Evolutionary conservation across 495 filamentous ascomycete species (phyloP), one percentile per base, ranked within the genome.

Genomic region (Tricharina praecox): DNA sequence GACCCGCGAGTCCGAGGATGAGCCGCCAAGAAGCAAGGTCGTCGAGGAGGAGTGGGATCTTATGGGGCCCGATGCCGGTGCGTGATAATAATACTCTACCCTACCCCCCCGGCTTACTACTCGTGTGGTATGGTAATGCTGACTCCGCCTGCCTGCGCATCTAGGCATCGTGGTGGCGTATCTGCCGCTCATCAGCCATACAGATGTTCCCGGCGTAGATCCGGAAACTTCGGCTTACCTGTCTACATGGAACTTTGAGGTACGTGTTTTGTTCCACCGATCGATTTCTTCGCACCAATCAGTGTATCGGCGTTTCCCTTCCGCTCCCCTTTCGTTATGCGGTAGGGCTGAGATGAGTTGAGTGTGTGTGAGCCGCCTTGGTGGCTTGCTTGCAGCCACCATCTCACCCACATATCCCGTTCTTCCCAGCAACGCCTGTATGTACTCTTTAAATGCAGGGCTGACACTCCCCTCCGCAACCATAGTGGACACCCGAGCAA

Each of bases 171-270:
- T 86, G 0, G 78, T 97, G 5, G 68, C 93, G 23, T 97, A 97
- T 64, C 82, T 95, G 58, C 90, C 90, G 2, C 76, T 93, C 50
- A 66, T 95, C 8, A 75, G 78, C 15, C 95, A 97, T 61, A 70
- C 78, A 0, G 75, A 78, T 16, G 81, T 88, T 0, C 70, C 71
- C 4, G 80, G 75, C 42, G 79, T 95, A 21, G 78, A 94, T 59
- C 88, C 90, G 0, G 73, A 79, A 26, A 74, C 69, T 10, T 76
- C 73, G 48, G 82, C 86, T 41, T 97, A 86, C 67, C 73, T 95
- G 63, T 82, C 76, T 53, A 97, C 90, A 1, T 96, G 90, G 90
- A 97, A 95, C 62, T 95, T 95, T 60, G 76, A 93, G 57, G 57
- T 59, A 20, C 30, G 54, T 40, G 21, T 21, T 20, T 26, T 45